A percentile compares a stretch with the other conserved stretches of the same genome.
Evolutionary conservation across 164 flowering plant genomes (phyloP).

Genomic region (Chimonanthus salicifolius): DNA sequence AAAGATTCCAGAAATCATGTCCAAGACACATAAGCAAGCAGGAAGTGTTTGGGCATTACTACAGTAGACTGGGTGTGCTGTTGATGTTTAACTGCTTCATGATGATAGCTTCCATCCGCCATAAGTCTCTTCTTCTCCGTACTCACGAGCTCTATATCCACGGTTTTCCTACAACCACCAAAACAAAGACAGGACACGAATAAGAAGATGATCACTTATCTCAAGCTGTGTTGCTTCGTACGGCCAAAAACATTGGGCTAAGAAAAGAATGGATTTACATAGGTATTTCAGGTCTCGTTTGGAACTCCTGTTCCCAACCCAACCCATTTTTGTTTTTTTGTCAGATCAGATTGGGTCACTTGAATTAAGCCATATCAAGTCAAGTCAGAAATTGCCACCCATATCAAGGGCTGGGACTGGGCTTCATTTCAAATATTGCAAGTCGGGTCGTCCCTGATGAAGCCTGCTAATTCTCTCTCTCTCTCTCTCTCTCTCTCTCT

Average conservation of each 20-base stretch:
- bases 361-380: too few relatives aligned
- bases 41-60: background rate
- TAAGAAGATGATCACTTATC: too few relatives aligned
- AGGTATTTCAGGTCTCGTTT: too few relatives aligned
- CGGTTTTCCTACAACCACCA: constrained; percentile 9
- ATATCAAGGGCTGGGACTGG: too few relatives aligned
- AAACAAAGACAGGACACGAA: background rate
- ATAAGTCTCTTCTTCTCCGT: constrained; percentile 22
- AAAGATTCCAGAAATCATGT: background rate
- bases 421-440: too few relatives aligned
- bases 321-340: too few relatives aligned
- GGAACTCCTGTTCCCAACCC: too few relatives aligned
- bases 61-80: background rate
- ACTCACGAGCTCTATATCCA: constrained; percentile 3
- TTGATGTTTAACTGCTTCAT: background rate
- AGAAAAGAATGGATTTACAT: too few relatives aligned
- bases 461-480: background rate
- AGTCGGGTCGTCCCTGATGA: background rate
- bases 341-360: too few relatives aligned
- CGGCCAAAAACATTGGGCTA: too few relatives aligned
- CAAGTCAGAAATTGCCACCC: too few relatives aligned
- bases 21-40: background rate
- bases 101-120: constrained; percentile 52
- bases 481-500: background rate
- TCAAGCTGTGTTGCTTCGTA: too few relatives aligned